Percentiles rank a stretch among this genome's conserved stretches.
Evolutionary conservation across 768 basidiomycete species (phyloP).

Genomic region (Stropharia rugosoannulata): DNA sequence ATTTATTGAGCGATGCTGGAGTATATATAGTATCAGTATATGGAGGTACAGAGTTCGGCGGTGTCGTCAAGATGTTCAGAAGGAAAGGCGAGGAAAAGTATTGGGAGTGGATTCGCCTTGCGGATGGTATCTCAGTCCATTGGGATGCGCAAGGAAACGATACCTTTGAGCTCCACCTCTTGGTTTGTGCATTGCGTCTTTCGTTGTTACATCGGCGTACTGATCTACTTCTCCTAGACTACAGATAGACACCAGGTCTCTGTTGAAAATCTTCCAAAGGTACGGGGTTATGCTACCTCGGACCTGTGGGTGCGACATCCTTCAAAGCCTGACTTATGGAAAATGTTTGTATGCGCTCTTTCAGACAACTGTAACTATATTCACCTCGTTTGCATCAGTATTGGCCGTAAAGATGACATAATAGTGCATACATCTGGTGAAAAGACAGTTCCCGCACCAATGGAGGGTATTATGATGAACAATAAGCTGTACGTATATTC

Average conservation of each 20-base stretch:
- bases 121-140: slow-evolving; percentile 20
- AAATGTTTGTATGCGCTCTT: slow-evolving; percentile 29
- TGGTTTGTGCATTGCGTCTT: slow-evolving; percentile 23
- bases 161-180: slow-evolving; percentile 35
- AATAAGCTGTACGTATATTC: slow-evolving; percentile 23
- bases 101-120: slow-evolving; percentile 32
- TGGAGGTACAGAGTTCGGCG: slow-evolving; percentile 33
- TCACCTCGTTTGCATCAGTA: slow-evolving; percentile 18
- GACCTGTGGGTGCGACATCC: slow-evolving; percentile 46
- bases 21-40: slow-evolving; percentile 27
- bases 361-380: not conserved
- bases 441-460: slow-evolving; percentile 35
- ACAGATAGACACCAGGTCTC: slow-evolving; percentile 29
- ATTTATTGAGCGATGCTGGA: slow-evolving; percentile 30
- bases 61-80: slow-evolving; percentile 13
- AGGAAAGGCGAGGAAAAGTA: slow-evolving; percentile 19
- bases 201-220: not conserved
- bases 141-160: slow-evolving; percentile 39
- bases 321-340: slow-evolving; percentile 40
- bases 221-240: slow-evolving; percentile 19
- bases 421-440: slow-evolving; percentile 34
- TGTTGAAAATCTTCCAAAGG: slow-evolving; percentile 34
- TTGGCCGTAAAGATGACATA: slow-evolving; percentile 40
- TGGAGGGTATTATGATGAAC: slow-evolving; percentile 23
- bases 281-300: slow-evolving; percentile 39